Evolutionary conservation across 2,329 filamentous ascomycete genomes (phyloP), one percentile per base, ranked within the genome.

Genomic region (Cylindrodendrum hubeiense): DNA sequence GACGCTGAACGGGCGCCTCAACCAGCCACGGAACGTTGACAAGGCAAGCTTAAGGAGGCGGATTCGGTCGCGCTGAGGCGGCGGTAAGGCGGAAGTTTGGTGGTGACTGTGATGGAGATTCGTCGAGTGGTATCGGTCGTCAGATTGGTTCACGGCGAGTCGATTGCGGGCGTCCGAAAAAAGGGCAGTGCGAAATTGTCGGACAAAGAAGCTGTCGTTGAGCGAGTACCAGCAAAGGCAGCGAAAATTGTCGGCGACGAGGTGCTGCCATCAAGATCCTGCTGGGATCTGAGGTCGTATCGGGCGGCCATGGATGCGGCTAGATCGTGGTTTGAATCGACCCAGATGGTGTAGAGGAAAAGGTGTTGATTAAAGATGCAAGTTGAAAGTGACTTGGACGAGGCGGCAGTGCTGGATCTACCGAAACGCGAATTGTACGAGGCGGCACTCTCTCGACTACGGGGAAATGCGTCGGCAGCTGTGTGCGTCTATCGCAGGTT

Each of bases 221-320:
- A 34, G 58, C 34, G 62, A 58, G 51, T 66, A 37, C 50, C 49
- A 47, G 34, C 19, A 22, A 33, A 57, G n/a, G 10, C 46, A 19
- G 41, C 15, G 39, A 51, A 47, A 34, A 34, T 46, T 49, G 51
- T 58, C 37, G 58, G 56, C 21, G 63, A 55, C 41, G 44, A 53
- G 57, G 71, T 60, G 60, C 49, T 73, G 9, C 69, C 62, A 33
- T 76, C 73, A 13, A 71, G 67, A 51, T 76, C 77, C 53, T 71
- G 65, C 26, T 72, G 69, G 26, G 75, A 75, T 60, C 74, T 67
- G 60, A 76, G 47, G 24, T 76, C 64, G 60, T 79, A 78, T 46
- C 63, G 61, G 37, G 52, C 56, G 5, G 73, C 66, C 79, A 81
- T 80, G 28, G 37, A 39, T 34, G 26, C 39, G 37, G 26, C 21